Base-by-base conservation (phyloP, 2,329 filamentous ascomycete species). In the Colletotrichum simmondsii region DNA sequence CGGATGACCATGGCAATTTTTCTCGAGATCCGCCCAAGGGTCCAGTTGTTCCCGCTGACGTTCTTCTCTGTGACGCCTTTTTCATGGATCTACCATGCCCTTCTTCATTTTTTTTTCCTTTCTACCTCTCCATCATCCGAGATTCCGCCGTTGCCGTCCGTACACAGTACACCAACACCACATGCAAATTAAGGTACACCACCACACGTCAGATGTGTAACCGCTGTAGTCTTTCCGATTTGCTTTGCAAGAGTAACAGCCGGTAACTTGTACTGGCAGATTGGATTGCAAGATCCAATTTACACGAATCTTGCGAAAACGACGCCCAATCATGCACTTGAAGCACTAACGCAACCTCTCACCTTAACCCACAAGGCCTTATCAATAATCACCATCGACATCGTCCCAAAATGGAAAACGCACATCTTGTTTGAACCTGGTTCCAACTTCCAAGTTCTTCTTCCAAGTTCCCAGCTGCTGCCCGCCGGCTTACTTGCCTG, bases 1-100 rank as follows among this genome's bases (percentile, higher is more conserved):
- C 70, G 64, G 65, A 65, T 72, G 70, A 72, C 70, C 70, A 64
- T 64, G 22, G 35, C 32, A 60, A 54, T 69, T 72, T 72, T 72
- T 70, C 26, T 12, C 57, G 10, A 59, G 64, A 63, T 72, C 64
- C 65, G 69, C 69, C 49, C 65, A 26, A 54, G 69, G 64, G 65
- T 68, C 69, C 58, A 71, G 57, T 62, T 54, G 52, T 68, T 64
- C 59, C 52, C 59, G 52, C 56, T 60, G 30, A 35, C 42, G 26
- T 56, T 37, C 37, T n/a, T 32, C 28, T 28, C 32, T 26, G 32
- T 59, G 19, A 57, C 59, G 14, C 58, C 28, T 56, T 28, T 35
- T 28, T n/a, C 54, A 72, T 61, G 42, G 56, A 63, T 57, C 30
- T 60, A 35, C 46, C 65, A 69, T 68, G 58, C 58, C 32, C 8